Evolutionary conservation across 768 basidiomycete species (phyloP).

Genomic region (Trametes villosa): DNA sequence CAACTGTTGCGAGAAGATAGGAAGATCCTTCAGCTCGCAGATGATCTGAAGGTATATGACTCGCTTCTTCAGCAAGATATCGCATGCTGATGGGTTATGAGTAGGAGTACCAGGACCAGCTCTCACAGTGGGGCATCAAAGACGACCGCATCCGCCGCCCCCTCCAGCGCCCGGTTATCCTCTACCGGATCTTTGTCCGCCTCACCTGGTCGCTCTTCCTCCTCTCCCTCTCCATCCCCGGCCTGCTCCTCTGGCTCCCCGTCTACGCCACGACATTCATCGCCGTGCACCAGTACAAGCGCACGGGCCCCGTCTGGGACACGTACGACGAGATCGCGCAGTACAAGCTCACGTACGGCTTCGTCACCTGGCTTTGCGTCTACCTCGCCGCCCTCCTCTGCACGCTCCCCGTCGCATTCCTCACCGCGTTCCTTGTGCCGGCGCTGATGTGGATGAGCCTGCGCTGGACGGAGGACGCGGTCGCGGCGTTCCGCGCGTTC

Average conservation of each 20-base stretch:
- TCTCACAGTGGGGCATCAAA: constrained; percentile 71
- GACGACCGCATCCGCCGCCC: constrained; percentile 83
- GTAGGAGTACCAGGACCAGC: constrained; percentile 76
- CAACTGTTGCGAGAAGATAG: constrained; percentile 28
- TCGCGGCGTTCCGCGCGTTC: constrained; percentile 79
- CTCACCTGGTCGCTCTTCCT: constrained; percentile 66
- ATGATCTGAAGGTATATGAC: constrained; percentile 61
- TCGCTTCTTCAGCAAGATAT: background rate
- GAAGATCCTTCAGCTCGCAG: constrained; percentile 36
- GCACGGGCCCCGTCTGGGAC: constrained; percentile 81
- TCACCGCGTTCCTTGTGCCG: constrained; percentile 67
- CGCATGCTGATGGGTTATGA: background rate
- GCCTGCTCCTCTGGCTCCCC: constrained; percentile 82
- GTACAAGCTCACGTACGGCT: constrained; percentile 84
- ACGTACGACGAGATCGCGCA: constrained; percentile 92
- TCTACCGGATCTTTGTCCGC: constrained; percentile 69
- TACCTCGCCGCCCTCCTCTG: constrained; percentile 58
- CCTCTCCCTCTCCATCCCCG: constrained; percentile 69
- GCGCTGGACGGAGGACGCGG: constrained; percentile 86
- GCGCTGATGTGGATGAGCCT: constrained; percentile 88
- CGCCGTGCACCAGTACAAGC: constrained; percentile 77
- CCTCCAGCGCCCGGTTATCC: constrained; percentile 51
- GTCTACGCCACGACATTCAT: constrained; percentile 72
- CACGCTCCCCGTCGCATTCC: constrained; percentile 62
- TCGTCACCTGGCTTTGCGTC: constrained; percentile 71